Evolutionary conservation across 2,329 filamentous ascomycete genomes (phyloP).

Genomic region (Fusarium coffeatum): DNA sequence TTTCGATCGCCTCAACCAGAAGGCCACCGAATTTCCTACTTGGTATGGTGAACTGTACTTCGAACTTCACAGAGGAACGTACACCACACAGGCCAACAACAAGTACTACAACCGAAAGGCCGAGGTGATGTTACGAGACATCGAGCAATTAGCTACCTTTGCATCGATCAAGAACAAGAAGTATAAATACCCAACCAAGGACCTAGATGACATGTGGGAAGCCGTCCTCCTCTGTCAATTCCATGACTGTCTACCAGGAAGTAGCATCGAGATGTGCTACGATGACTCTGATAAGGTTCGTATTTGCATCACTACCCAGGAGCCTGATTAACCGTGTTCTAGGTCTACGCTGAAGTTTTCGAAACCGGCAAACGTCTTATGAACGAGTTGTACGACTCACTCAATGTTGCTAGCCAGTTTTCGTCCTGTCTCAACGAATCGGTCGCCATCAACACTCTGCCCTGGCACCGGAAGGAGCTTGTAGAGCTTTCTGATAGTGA

Average conservation of each 20-base stretch:
- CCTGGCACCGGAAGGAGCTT: conserved; percentile 84
- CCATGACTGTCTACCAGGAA: conserved; percentile 95
- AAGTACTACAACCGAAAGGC: conserved; percentile 92
- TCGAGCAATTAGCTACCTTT: conserved; percentile 88
- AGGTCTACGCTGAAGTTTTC: conserved; percentile 87
- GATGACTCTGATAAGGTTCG: conserved; percentile 87
- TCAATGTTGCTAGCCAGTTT: conserved; percentile 68
- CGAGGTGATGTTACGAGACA: conserved; percentile 85
- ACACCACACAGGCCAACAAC: conserved; percentile 97
- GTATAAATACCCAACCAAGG: conserved; percentile 92
- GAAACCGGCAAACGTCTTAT: conserved; percentile 78
- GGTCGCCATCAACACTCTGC: conserved; percentile 83
- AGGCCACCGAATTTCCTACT: conserved; percentile 82
- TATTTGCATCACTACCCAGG: not conserved
- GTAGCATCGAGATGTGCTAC: conserved; percentile 97
- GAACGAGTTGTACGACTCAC: conserved; percentile 72
- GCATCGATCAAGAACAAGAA: conserved; percentile 77
- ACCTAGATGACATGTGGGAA: conserved; percentile 98
- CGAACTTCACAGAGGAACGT: conserved; percentile 95
- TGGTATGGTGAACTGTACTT: conserved; percentile 99
- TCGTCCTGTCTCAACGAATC: conserved; percentile 59
- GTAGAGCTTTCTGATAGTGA: conserved; percentile 69
- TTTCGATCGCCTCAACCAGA: conserved; percentile 86
- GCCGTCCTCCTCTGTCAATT: conserved; percentile 92
- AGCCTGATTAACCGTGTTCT: conserved; percentile 10